Conservation (phyloP, 2,329 filamentous ascomycete genomes). For the Aspergillus floridensis region DNA sequence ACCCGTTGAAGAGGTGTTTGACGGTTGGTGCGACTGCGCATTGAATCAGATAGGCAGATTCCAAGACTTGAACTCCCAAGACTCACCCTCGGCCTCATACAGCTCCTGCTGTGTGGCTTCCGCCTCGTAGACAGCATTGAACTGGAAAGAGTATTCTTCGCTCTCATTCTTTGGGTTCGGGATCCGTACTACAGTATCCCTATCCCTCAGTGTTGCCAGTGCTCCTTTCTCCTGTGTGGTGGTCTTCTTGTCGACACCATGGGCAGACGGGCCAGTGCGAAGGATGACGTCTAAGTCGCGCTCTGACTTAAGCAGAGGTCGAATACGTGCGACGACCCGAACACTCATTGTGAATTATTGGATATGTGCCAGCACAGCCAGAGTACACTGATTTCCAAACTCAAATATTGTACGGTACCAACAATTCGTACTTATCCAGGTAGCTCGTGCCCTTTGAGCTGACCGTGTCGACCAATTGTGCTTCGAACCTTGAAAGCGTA, state of each 20-base stretch:
- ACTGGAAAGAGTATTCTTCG: slow-evolving; percentile 91
- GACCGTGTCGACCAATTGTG: neutral
- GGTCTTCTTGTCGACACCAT: slow-evolving; percentile 22
- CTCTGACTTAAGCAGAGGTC: slow-evolving; percentile 82
- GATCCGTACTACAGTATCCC: slow-evolving; percentile 72
- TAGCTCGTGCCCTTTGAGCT: neutral
- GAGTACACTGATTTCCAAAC: neutral
- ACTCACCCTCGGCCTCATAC: slow-evolving; percentile 81
- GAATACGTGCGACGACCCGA: slow-evolving; percentile 84
- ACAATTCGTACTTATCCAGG: neutral
- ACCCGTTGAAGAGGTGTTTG: slow-evolving; percentile 81
- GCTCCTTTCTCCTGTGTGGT: slow-evolving; percentile 23
- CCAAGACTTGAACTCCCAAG: neutral
- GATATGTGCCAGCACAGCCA: neutral
- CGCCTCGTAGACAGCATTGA: slow-evolving; percentile 88
- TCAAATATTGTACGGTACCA: neutral
- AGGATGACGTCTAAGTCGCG: slow-evolving; percentile 86
- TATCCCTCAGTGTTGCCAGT: slow-evolving; percentile 46
- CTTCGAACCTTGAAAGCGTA: neutral
- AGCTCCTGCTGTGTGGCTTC: slow-evolving; percentile 77
- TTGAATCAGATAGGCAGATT: slow-evolving; percentile 18
- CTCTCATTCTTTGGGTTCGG: slow-evolving; percentile 89
- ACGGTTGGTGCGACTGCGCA: slow-evolving; percentile 78
- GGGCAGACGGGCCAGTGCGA: slow-evolving; percentile 54
- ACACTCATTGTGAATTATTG: slow-evolving; percentile 50